Evolutionary conservation across 768 basidiomycete genomes (phyloP).

Genomic region (Omphalotus guepiniiformis): DNA sequence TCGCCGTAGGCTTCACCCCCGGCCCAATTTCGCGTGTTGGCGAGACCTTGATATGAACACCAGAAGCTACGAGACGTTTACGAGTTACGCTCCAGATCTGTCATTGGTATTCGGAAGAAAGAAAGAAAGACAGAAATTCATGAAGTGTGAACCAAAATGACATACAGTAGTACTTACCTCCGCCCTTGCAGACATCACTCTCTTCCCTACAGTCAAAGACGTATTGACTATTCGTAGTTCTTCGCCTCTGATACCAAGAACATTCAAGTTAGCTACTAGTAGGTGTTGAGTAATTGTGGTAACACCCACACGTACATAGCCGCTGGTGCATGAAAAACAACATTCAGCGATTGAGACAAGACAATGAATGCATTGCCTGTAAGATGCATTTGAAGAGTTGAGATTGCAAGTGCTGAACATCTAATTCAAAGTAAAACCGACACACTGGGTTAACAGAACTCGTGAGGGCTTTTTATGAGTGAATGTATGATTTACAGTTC

Average conservation of each 20-base stretch:
- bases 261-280: too few relatives aligned
- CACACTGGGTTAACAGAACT: too few relatives aligned
- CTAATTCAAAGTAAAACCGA: neutral
- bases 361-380: conserved; percentile 6
- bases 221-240: conserved; percentile 2
- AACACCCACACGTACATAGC: conserved; percentile 22
- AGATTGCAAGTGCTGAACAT: conserved; percentile 1
- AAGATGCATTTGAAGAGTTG: neutral
- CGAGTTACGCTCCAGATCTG: conserved; percentile 57
- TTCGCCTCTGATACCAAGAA: conserved; percentile 2
- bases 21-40: conserved; percentile 34
- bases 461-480: too few relatives aligned
- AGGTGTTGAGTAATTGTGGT: neutral
- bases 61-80: conserved; percentile 50
- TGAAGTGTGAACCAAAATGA: too few relatives aligned
- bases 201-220: neutral
- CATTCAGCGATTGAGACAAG: conserved; percentile 29
- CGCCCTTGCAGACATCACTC: neutral
- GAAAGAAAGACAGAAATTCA: neutral
- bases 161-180: conserved; percentile 4
- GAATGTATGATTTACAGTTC: conserved; percentile 20
- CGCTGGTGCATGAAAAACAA: conserved; percentile 30
- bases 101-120: neutral
- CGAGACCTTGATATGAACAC: conserved; percentile 52
- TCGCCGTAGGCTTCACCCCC: too few relatives aligned